Conservation (phyloP, 345 rosid genomes). For the Orychophragmus violaceus region DNA sequence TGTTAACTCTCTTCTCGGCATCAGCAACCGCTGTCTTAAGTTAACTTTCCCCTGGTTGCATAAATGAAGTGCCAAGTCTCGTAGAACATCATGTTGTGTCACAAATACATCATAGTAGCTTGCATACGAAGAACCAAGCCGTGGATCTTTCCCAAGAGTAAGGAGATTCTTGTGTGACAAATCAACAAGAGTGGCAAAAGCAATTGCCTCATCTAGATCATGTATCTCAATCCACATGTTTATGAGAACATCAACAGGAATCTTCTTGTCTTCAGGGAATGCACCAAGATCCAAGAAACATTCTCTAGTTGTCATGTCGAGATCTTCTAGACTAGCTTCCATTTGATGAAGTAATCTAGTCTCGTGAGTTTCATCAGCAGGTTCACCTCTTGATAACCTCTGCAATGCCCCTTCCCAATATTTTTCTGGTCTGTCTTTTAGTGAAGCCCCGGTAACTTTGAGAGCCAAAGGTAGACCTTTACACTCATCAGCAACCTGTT, state of each 20-base stretch:
- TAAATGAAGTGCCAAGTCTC: constrained; percentile 77
- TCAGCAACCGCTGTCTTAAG: constrained; percentile 47
- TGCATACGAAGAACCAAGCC: constrained; percentile 62
- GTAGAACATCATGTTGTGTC: constrained; percentile 82
- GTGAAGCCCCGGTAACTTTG: constrained; percentile 84
- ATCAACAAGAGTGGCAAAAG: constrained; percentile 63
- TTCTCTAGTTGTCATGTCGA: constrained; percentile 45
- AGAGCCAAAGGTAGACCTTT: constrained; percentile 96
- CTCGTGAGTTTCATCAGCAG: constrained; percentile 68
- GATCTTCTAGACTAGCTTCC: constrained; percentile 60
- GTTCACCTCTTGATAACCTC: constrained; percentile 63
- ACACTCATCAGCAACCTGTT: constrained; percentile 76
- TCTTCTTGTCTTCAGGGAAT: constrained; percentile 90
- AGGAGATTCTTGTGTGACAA: constrained; percentile 75
- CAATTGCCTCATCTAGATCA: constrained; percentile 53
- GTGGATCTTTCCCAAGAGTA: constrained; percentile 69
- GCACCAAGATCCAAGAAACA: constrained; percentile 93
- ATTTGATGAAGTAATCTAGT: constrained; percentile 60
- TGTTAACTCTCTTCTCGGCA: constrained; percentile 59
- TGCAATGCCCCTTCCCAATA: constrained; percentile 65
- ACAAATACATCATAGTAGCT: constrained; percentile 66
- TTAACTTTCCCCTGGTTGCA: constrained; percentile 41
- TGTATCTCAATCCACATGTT: constrained; percentile 84
- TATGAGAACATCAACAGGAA: constrained; percentile 78
- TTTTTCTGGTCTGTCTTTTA: constrained; percentile 51